Evolutionary conservation across 1,284 basidiomycete genomes (phyloP), one percentile per base, ranked within the genome.

Genomic region (Athelia psychrophila): DNA sequence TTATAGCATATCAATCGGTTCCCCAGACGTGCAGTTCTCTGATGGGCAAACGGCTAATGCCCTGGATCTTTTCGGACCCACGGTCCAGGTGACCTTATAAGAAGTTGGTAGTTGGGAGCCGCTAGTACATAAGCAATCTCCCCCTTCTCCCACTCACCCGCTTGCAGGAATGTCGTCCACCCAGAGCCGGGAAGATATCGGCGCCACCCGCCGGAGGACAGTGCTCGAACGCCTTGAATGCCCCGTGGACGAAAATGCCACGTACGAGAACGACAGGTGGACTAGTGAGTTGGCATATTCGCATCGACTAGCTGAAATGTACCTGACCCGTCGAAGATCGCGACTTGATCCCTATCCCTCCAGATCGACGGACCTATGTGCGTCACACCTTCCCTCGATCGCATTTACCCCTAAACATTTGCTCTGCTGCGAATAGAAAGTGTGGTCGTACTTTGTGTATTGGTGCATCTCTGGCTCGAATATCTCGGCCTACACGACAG

Each of bases 331-430:
- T n/a, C 20, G 6, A 5, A 42, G 38, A 36, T 48, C 47, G 47
- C 47, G 50, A 51, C 30, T 35, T 50, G 24, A 50, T 50, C n/a
- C 49, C 49, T 44, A 50, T 50, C 38, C 49, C 49, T n/a, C 22
- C 35, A 27, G 38, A 42, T 3, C 49, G 49, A 18, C 49, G 49
- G 16, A 50, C 49, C 13, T 50, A 44, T 44, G 48, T 49, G 15
- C 19, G 35, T 20, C 19, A 24, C 22, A 36, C 19, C 20, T 36
- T 32, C 32, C 22, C 23, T 36, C 30, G 24, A 9, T n/a, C 18
- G 13, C 27, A 30, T 6, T 13, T 13, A 30, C 13, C 13, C 27
- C 27, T 30, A 13, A 30, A 9, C 20, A n/a, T n/a, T n/a, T 22
- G 8, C 38, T 16, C n/a, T n/a, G n/a, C n/a, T n/a, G n/a, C n/a